Evolutionary conservation across 768 basidiomycete genomes (phyloP), one percentile per base, ranked within the genome.

Genomic region (Daedaleopsis sinensis): DNA sequence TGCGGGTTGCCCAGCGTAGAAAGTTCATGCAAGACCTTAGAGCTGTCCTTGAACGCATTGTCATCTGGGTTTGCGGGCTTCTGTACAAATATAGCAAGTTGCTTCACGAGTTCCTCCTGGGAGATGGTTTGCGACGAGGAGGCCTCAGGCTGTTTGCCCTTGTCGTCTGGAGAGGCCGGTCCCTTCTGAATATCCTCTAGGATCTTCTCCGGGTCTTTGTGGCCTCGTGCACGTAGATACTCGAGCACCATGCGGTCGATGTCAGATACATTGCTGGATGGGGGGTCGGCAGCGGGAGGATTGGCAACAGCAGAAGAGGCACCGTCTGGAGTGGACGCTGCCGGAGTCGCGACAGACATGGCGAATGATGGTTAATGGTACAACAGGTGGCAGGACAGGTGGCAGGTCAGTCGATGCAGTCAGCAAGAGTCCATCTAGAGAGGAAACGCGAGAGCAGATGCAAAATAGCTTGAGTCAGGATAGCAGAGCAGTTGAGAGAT

Each of bases 21-120:
- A 15, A 93, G 76, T 67, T 89, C 88, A 68, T 89, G 85, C 53
- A 91, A 72, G 36, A 90, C 88, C 70, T 73, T 85, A 44, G 80
- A 69, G 10, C 83, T 82, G 46, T 91, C 89, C 69, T 87, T 90
- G 65, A 91, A 73, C 2, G 84, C 79, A 73, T 91, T 91, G 68
- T 91, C 88, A 11, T 88, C 86, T 2, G 86, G 83, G 37, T 82
- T 80, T 0, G 85, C 80, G 23, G 87, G 80, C 68, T 88, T 90
- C 67, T 87, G 83, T n/a, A 85, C 82, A 68, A 84, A 90, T 1
- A 89, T 84, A 21, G 90, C 86, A 12, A 80, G 84, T 69, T 63
- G 81, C 75, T 78, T 87, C 75, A 69, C 82, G 65, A 73, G 84
- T 70, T 75, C 89, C 76, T 72, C 89, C 72, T 67, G 79, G 13